Conservation (phyloP, 2,329 filamentous ascomycete species). For the Chaetomium sp. region DNA sequence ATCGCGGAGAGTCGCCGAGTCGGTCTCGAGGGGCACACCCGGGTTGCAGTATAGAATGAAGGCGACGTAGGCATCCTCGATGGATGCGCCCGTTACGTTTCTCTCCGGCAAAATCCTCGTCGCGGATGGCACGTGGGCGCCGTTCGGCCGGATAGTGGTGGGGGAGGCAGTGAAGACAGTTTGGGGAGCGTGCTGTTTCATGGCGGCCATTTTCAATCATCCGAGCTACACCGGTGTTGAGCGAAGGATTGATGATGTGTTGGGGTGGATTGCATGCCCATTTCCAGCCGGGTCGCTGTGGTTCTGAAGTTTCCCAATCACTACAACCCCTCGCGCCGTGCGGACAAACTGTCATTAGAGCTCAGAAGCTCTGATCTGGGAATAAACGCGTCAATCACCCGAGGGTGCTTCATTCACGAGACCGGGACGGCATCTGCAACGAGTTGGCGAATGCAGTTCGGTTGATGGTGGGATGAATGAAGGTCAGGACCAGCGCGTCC, state of each 20-base stretch:
- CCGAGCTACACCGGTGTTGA: conserved; percentile 1
- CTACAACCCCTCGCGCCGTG: too few species aligned
- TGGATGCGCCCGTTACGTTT: conserved; percentile 60
- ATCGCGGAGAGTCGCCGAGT: conserved; percentile 65
- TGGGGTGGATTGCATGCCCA: conserved; percentile 1
- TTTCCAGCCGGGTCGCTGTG: not conserved
- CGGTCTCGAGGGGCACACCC: conserved; percentile 60
- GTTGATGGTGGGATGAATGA: not conserved
- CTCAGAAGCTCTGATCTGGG: too few species aligned
- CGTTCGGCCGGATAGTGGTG: conserved; percentile 2
- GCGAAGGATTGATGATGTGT: not conserved
- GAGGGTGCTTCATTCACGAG: too few species aligned
- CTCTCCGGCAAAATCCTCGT: conserved; percentile 52
- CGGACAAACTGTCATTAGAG: too few species aligned
- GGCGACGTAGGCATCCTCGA: conserved; percentile 74
- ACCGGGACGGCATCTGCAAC: too few species aligned
- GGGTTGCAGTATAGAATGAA: conserved; percentile 94
- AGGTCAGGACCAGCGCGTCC: not conserved
- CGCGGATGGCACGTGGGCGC: not conserved
- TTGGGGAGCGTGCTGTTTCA: conserved; percentile 12
- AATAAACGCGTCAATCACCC: too few species aligned
- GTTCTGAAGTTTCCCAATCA: too few species aligned
- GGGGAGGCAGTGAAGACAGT: conserved; percentile 14
- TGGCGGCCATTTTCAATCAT: conserved; percentile 10
- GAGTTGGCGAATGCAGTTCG: too few species aligned